Percentiles rank a stretch among this genome's conserved stretches.
These are phyloP conservation scores for Cystobasidiopsis lactophilus DNA, from an alignment of 768 basidiomycete species.

Conservation along the genomic window DNA sequence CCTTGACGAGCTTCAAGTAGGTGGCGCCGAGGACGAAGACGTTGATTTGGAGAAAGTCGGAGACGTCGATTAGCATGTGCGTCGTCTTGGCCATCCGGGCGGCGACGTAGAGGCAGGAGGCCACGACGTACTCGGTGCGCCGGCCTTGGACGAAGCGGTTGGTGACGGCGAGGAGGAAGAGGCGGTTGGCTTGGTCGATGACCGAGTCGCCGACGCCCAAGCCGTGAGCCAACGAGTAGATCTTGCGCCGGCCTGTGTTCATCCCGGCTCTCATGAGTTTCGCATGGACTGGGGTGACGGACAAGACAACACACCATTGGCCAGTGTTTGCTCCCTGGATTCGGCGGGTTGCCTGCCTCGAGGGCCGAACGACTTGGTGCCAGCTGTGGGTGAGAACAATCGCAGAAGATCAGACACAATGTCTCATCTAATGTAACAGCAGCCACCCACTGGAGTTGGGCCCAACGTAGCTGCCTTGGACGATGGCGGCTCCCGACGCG, in stretches of 20 bases:
- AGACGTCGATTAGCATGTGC: slow-evolving; percentile 97
- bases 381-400: no score
- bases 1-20: slow-evolving; percentile 79
- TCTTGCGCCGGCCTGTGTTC: slow-evolving; percentile 50
- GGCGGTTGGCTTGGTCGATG: slow-evolving; percentile 53
- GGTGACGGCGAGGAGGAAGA: slow-evolving; percentile 82
- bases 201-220: slow-evolving; percentile 60
- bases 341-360: slow-evolving; percentile 31
- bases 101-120: slow-evolving; percentile 84
- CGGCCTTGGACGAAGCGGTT: slow-evolving; percentile 86
- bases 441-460: slow-evolving; percentile 54
- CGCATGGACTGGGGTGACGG: not conserved
- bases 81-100: slow-evolving; percentile 79
- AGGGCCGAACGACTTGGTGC: slow-evolving; percentile 29
- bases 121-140: slow-evolving; percentile 76
- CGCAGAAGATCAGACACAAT: not conserved
- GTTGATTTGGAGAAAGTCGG: slow-evolving; percentile 87
- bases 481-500: slow-evolving; percentile 73
- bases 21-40: slow-evolving; percentile 93
- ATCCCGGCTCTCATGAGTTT: not conserved
- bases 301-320: slow-evolving; percentile 36
- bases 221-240: slow-evolving; percentile 56
- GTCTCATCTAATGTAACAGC: not conserved
- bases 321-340: slow-evolving; percentile 74
- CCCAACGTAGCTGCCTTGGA: slow-evolving; percentile 77